A percentile compares a stretch with the other conserved stretches of the same genome.
phyloP scores from a whole-genome alignment of 2,329 filamentous ascomycete genomes.

The Aspergillus terreus region DNA sequence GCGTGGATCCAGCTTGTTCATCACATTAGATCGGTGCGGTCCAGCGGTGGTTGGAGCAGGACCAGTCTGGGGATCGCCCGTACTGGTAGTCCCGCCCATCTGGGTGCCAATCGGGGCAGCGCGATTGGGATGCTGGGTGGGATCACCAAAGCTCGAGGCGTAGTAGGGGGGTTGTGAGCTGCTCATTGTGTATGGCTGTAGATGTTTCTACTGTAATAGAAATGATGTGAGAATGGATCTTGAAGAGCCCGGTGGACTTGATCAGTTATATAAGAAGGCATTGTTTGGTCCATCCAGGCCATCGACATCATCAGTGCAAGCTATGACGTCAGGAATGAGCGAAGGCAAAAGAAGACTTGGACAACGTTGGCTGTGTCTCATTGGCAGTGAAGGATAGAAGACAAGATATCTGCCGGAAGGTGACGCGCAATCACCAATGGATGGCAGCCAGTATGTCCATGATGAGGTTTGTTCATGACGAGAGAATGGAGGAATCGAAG shows the following conservation, averaged over 20 bases:
- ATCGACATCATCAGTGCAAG: too few species aligned
- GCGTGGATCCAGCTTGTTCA: slow-evolving; percentile 40
- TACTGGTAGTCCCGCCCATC: slow-evolving; percentile 4
- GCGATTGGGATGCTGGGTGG: slow-evolving; percentile 9
- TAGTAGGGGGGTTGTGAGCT: slow-evolving; percentile 14
- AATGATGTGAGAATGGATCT: not conserved
- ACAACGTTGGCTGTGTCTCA: too few species aligned
- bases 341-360: too few species aligned
- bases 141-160: slow-evolving; percentile 9
- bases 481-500: too few species aligned
- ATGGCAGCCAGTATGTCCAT: too few species aligned
- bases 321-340: too few species aligned
- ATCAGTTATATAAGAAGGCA: not conserved
- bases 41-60: slow-evolving; percentile 15
- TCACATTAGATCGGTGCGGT: slow-evolving; percentile 15
- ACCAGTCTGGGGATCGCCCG: slow-evolving; percentile 7
- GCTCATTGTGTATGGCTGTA: slow-evolving; percentile 10
- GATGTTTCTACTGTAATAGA: too few species aligned
- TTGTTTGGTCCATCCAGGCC: too few species aligned
- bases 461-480: too few species aligned
- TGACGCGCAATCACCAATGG: too few species aligned
- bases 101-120: slow-evolving; percentile 12
- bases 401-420: too few species aligned
- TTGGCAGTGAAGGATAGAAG: too few species aligned
- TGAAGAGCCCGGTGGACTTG: not conserved